phyloP scores from a whole-genome alignment of 257 asterid genomes.

The Jacaranda copaia region DNA sequence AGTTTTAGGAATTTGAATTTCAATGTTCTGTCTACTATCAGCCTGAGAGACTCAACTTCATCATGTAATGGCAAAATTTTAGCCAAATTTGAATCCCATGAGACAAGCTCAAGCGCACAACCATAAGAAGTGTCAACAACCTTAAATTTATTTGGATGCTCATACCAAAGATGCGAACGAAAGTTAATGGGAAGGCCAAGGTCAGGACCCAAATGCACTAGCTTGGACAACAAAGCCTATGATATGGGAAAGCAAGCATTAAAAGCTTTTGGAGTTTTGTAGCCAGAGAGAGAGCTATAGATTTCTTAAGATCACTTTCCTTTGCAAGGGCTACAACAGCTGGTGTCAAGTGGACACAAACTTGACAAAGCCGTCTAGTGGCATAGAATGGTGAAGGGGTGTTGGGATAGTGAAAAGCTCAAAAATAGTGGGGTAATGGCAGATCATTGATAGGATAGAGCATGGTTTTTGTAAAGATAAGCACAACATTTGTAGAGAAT shows the following conservation, averaged over 20 bases:
- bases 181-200: slow-evolving; percentile 86
- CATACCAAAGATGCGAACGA: slow-evolving; percentile 78
- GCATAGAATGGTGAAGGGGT: slow-evolving; percentile 68
- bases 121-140: slow-evolving; percentile 88
- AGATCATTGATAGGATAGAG: slow-evolving; percentile 71
- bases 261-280: slow-evolving; percentile 79
- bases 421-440: slow-evolving; percentile 82
- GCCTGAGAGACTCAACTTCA: slow-evolving; percentile 53
- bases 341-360: slow-evolving; percentile 89
- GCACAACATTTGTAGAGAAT: slow-evolving; percentile 73
- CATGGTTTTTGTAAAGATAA: slow-evolving; percentile 64
- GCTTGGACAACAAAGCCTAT: slow-evolving; percentile 74
- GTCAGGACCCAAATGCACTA: slow-evolving; percentile 84
- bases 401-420: slow-evolving; percentile 77
- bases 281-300: slow-evolving; percentile 56
- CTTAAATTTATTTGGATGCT: slow-evolving; percentile 80
- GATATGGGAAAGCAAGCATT: slow-evolving; percentile 81
- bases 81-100: slow-evolving; percentile 71
- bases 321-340: slow-evolving; percentile 71
- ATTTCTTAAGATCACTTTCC: slow-evolving; percentile 65
- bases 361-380: slow-evolving; percentile 66
- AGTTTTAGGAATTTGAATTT: slow-evolving; percentile 79
- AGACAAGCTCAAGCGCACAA: slow-evolving; percentile 85
- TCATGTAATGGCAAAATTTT: slow-evolving; percentile 50
- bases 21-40: slow-evolving; percentile 89